A percentile compares a stretch with the other conserved stretches of the same genome.
These are phyloP conservation scores for Saccharum spontaneum DNA, from an alignment of 176 grass and related monocot species.

Conservation along the genomic window DNA sequence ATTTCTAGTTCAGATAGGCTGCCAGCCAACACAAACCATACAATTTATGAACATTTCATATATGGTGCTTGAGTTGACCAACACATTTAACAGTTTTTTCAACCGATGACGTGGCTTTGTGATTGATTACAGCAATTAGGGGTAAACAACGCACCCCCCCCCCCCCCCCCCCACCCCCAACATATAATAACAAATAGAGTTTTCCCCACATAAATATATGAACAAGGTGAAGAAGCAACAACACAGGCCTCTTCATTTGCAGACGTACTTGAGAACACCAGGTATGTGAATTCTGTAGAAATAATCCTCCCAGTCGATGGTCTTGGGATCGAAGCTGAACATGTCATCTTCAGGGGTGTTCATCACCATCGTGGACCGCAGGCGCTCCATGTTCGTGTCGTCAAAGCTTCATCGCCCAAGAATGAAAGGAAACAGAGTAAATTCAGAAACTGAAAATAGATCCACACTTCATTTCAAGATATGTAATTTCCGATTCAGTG, in stretches of 20 bases:
- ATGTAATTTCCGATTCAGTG: background rate
- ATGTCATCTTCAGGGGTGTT: background rate
- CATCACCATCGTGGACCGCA: conserved; percentile 33
- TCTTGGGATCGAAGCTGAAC: conserved; percentile 54
- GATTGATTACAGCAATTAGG: background rate
- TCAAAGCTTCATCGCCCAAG: conserved; percentile 41
- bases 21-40: background rate
- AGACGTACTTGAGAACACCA: conserved; percentile 54
- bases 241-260: conserved; percentile 21
- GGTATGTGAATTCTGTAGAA: conserved; percentile 56
- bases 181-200: background rate
- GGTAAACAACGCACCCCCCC: background rate
- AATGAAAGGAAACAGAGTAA: background rate
- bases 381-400: conserved; percentile 51
- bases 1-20: background rate
- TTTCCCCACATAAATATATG: background rate
- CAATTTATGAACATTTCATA: background rate
- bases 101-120: background rate
- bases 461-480: background rate
- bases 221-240: background rate
- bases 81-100: background rate
- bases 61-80: background rate
- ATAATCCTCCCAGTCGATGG: conserved; percentile 52
- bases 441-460: background rate
- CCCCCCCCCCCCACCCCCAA: too few species aligned